Percentiles rank a stretch among this genome's conserved stretches.
phyloP scores from a whole-genome alignment of 2,329 filamentous ascomycete species.

The Aspergillus costaricaensis region DNA sequence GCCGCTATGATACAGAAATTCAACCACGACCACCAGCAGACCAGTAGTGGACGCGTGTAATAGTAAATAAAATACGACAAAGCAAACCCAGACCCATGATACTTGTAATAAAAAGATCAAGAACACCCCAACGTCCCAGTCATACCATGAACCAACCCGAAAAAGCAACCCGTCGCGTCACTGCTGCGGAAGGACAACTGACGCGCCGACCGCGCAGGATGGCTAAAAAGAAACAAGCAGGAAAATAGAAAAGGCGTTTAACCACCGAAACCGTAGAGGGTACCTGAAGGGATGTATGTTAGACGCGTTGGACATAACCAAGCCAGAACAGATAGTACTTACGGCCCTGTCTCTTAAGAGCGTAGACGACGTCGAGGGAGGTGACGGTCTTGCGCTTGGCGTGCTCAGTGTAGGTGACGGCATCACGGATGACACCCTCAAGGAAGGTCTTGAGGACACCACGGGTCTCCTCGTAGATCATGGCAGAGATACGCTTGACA shows the following conservation, averaged over 20 bases:
- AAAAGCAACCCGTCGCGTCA: conserved; percentile 41
- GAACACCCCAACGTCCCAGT: conserved; percentile 49
- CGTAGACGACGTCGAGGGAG: conserved; percentile 64
- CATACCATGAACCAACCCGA: conserved; percentile 46
- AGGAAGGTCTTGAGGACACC: conserved; percentile 83
- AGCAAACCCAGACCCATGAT: conserved; percentile 48
- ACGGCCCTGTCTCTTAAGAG: conserved; percentile 65
- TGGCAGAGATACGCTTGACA: conserved; percentile 99
- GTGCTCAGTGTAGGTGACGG: conserved; percentile 81
- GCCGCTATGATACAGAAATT: conserved; percentile 48
- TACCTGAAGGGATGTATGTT: conserved; percentile 47
- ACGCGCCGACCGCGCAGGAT: conserved; percentile 38
- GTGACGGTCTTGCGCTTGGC: conserved; percentile 66
- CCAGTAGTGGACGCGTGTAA: conserved; percentile 42
- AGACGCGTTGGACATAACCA: conserved; percentile 15
- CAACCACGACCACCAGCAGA: conserved; percentile 42
- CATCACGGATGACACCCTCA: conserved; percentile 76
- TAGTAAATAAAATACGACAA: conserved; percentile 41
- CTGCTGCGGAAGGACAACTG: conserved; percentile 32
- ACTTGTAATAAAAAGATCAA: conserved; percentile 41
- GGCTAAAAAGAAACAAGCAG: conserved; percentile 32
- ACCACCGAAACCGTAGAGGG: conserved; percentile 88
- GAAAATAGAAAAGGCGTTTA: conserved; percentile 53
- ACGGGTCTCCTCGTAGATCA: conserved; percentile 84
- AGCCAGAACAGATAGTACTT: conserved; percentile 22